phyloP scores from a whole-genome alignment of 371 early-diverging fungal genomes.

The Syncephalis plumigaleata region DNA sequence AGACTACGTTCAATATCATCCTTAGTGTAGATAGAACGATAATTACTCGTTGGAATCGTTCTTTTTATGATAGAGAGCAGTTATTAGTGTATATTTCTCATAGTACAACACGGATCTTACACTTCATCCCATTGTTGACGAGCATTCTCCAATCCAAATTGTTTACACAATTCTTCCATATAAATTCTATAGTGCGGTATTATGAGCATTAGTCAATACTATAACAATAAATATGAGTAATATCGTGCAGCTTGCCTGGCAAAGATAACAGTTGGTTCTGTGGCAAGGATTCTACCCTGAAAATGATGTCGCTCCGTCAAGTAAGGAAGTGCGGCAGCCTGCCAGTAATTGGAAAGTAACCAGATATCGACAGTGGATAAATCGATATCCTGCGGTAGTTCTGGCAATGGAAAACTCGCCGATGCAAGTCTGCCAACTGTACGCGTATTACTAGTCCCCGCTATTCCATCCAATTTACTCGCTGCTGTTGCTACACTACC shows the following conservation, averaged over 20 bases:
- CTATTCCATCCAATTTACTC: too few species aligned
- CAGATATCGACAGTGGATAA: constrained; percentile 48
- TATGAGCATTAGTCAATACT: neutral
- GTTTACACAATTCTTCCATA: too few species aligned
- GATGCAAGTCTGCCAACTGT: too few species aligned
- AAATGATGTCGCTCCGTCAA: constrained; percentile 72
- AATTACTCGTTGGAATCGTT: too few species aligned
- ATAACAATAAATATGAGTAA: neutral
- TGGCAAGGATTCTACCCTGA: constrained; percentile 59
- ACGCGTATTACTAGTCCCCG: too few species aligned
- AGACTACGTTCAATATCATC: constrained; percentile 39
- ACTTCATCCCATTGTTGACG: constrained; percentile 3
- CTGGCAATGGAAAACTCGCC: constrained; percentile 10
- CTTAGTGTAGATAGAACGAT: constrained; percentile 25
- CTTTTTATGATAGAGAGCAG: too few species aligned
- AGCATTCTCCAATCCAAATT: too few species aligned
- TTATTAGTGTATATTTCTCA: too few species aligned
- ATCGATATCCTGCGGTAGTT: constrained; percentile 26
- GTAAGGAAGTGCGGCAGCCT: constrained; percentile 62
- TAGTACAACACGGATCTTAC: neutral
- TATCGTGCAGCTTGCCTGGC: constrained; percentile 25
- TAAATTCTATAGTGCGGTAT: neutral
- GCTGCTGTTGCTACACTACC: too few species aligned
- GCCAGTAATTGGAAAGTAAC: constrained; percentile 51
- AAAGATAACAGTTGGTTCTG: constrained; percentile 67